Percentiles rank a stretch among this genome's conserved stretches.
Conservation (phyloP, 2,329 filamentous ascomycete species). For the Ascomycota sp. region DNA sequence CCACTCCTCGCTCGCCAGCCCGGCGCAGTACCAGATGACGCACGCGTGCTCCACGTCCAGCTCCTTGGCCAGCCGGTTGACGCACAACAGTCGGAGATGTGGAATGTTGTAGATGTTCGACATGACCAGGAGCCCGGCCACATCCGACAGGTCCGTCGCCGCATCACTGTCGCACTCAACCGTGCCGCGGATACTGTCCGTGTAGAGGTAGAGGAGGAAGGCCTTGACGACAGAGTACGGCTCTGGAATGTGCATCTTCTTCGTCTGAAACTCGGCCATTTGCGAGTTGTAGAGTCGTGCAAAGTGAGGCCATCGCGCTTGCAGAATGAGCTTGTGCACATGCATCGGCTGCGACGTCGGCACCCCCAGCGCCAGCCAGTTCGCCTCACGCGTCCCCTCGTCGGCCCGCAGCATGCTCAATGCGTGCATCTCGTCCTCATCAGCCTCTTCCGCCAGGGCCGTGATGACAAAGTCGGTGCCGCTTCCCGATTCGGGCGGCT, state of each 20-base stretch:
- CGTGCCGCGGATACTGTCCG: conserved; percentile 57
- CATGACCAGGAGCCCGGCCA: conserved; percentile 90
- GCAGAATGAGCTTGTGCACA: conserved; percentile 84
- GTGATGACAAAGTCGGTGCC: conserved; percentile 85
- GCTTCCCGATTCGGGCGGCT: conserved; percentile 63
- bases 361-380: conserved; percentile 39
- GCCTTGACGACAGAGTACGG: conserved; percentile 86
- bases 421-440: conserved; percentile 42
- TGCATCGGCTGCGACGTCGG: conserved; percentile 69
- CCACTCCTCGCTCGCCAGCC: conserved; percentile 82
- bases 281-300: conserved; percentile 76
- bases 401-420: conserved; percentile 26
- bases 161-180: conserved; percentile 40
- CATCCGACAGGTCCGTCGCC: conserved; percentile 60
- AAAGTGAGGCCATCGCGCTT: conserved; percentile 94
- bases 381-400: conserved; percentile 22
- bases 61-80: conserved; percentile 76
- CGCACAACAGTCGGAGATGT: conserved; percentile 72
- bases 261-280: conserved; percentile 94
- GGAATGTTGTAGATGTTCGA: conserved; percentile 97
- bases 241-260: conserved; percentile 94
- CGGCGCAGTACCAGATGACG: conserved; percentile 87
- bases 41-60: conserved; percentile 89
- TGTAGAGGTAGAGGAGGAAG: conserved; percentile 92
- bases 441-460: conserved; percentile 58